A percentile compares a stretch with the other conserved stretches of the same genome.
Evolutionary conservation across 192 early-diverging fungal species (phyloP).

Genomic region (Gamsiella multidivaricata): DNA sequence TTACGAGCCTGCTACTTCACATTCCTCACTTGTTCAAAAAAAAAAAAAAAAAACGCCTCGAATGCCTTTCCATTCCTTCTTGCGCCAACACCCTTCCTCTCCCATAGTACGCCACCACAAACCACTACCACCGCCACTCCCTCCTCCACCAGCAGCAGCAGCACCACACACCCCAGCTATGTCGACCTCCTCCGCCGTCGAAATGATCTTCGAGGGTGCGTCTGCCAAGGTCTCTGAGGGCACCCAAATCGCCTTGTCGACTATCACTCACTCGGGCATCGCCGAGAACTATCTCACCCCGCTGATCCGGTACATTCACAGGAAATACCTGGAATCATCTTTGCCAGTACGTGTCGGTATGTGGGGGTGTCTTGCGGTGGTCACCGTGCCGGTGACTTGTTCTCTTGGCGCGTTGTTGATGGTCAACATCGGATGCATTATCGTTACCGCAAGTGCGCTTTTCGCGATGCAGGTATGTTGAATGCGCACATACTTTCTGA

Average conservation of each 20-base stretch:
- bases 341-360: not conserved
- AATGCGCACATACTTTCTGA: no score
- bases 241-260: not conserved
- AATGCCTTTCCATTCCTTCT: no score
- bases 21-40: no score
- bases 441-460: no score
- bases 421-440: not conserved
- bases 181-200: not conserved
- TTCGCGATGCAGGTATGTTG: no score
- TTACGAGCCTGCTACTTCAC: no score
- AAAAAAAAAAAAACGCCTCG: no score
- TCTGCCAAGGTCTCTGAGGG: not conserved
- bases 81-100: no score
- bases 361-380: not conserved
- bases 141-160: no score
- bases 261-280: not conserved
- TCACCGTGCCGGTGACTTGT: not conserved
- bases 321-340: not conserved
- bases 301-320: not conserved
- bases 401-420: not conserved
- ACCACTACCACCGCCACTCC: no score
- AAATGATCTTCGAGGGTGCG: not conserved
- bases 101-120: no score
- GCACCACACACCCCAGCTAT: no score
- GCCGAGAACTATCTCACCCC: not conserved